These are phyloP conservation scores for Breynia disticha DNA, from an alignment of 441 rosid genomes.

Conservation along the genomic window DNA sequence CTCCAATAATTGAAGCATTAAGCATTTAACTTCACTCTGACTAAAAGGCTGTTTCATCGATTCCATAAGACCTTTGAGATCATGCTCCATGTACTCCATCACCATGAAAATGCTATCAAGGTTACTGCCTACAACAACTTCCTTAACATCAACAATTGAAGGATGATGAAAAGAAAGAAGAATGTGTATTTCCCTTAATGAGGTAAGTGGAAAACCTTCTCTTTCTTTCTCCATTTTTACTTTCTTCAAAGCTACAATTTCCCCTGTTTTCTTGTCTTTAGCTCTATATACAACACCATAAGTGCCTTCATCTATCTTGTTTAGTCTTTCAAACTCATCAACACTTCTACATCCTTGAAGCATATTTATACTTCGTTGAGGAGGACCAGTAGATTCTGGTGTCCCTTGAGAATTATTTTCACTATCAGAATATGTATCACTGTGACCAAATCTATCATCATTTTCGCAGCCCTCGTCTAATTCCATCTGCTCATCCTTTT, in stretches of 20 bases:
- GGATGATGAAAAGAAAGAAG: slow-evolving; percentile 96
- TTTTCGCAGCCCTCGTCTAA: slow-evolving; percentile 35
- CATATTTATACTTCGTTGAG: slow-evolving; percentile 85
- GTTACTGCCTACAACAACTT: slow-evolving; percentile 94
- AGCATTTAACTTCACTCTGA: slow-evolving; percentile 97
- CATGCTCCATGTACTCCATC: slow-evolving; percentile 99
- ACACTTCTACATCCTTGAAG: slow-evolving; percentile 97
- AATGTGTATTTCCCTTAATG: slow-evolving; percentile 91
- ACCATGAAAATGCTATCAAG: slow-evolving; percentile 98
- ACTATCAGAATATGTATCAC: slow-evolving; percentile 43
- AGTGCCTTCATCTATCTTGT: slow-evolving; percentile 98
- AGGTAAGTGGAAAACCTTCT: slow-evolving; percentile 96
- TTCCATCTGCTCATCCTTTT: slow-evolving; percentile 65
- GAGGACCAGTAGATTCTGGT: slow-evolving; percentile 51
- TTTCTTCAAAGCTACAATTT: slow-evolving; percentile 95
- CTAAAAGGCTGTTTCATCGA: slow-evolving; percentile 98
- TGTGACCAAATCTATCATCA: slow-evolving; percentile 28
- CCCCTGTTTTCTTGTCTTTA: slow-evolving; percentile 82
- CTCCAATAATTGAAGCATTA: slow-evolving; percentile 92
- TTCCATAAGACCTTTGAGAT: slow-evolving; percentile 92
- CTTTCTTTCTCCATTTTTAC: slow-evolving; percentile 99
- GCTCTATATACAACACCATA: slow-evolving; percentile 99
- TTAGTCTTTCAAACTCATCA: slow-evolving; percentile 93
- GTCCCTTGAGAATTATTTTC: slow-evolving; percentile 37
- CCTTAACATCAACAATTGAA: slow-evolving; percentile 95